Evolutionary conservation across 306 rosid genomes (phyloP), one percentile per base, ranked within the genome.

Genomic region (Erythrophleum fordii): DNA sequence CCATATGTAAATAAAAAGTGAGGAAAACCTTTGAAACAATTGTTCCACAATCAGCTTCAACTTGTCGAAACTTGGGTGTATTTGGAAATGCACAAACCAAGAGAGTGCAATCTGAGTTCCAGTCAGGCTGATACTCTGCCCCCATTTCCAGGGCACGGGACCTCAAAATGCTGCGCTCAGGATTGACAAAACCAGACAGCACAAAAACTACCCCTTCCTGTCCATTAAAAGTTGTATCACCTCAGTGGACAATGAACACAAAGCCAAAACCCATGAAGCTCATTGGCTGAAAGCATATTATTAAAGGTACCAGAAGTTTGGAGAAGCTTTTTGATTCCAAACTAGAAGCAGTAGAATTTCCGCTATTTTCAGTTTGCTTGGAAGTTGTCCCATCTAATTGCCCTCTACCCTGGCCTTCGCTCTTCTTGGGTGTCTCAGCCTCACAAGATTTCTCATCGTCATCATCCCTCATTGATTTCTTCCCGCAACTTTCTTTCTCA

Each of bases 151-250:
- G 76, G 1, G 98, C 96, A 28, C 72, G 96, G 34, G 98, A 95
- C 65, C 98, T 80, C 91, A 95, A 78, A 73, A 76, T 85, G 78
- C 97, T 76, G 31, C 97, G 94, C 87, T 95, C 95, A 1, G 99
- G 97, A 89, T 95, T 95, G 64, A 95, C 94, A 89, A 95, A 91
- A 26, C 99, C 99, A 10, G 99, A 95, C 58, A 95, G 72, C 80
- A 91, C 97, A 83, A 92, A 95, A 76, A 92, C 94, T 60, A 95
- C 97, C 23, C 97, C 97, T 84, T 92, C 95, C 97, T 95, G 97
- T 60, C 72, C 83, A 85, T 2, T 74, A 37, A 75, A 81, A 78
- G 62, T 26, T 61, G 39, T 13, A 58, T 78, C 34, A 83, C 29
- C 83, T 76, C 79, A 72, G 20, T 60, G 60, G 56, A 68, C 46